Base-by-base conservation (phyloP, 495 filamentous ascomycete genomes). In the Cudoniella acicularis region DNA sequence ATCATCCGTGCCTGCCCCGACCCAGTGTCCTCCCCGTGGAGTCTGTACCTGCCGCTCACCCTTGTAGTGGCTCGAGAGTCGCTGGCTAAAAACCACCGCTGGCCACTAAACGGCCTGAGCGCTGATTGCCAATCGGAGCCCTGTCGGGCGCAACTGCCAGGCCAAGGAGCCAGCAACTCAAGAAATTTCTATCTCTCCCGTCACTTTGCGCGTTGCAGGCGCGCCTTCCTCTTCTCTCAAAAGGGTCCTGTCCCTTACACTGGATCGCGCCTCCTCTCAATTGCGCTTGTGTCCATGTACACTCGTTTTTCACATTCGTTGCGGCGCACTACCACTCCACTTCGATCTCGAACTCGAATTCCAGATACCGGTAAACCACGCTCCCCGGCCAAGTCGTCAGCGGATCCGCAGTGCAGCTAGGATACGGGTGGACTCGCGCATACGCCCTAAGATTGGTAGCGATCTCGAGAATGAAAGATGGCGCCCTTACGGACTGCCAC, bases 391-490 rank as follows among this genome's bases (percentile, higher is more conserved):
- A 46, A 46, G 43, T 21, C 18, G 17, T 21, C 43, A 46, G 43
- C 43, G 43, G 18, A 16, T 46, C 11, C 43, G 43, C 11, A 8
- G 36, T 41, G 16, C 36, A 21, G 6, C 18, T 21, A 21, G 43
- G 43, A 46, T 21, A 16, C 11, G n/a, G 13, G 43, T n/a, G 13
- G 43, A 6, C 18, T n/a, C 4, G 6, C 18, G 43, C 43, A n/a
- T n/a, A 16, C 6, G 8, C 43, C 3, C 11, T 46, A 46, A 17
- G 43, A 46, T 46, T 46, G 43, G 43, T 21, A 21, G 8, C 48
- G 9, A 3, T 23, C 3, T 43, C 24, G 51, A 40, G 17, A 20
- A 59, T 59, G 56, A 59, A 52, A 10, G 40, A 59, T 62, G 60
- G 52, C 52, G 1, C 30, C 42, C 43, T 23, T 8, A 10, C 1